Base-by-base conservation (phyloP, 805 yeast genomes). In the Metschnikowia chrysomelidarum region DNA sequence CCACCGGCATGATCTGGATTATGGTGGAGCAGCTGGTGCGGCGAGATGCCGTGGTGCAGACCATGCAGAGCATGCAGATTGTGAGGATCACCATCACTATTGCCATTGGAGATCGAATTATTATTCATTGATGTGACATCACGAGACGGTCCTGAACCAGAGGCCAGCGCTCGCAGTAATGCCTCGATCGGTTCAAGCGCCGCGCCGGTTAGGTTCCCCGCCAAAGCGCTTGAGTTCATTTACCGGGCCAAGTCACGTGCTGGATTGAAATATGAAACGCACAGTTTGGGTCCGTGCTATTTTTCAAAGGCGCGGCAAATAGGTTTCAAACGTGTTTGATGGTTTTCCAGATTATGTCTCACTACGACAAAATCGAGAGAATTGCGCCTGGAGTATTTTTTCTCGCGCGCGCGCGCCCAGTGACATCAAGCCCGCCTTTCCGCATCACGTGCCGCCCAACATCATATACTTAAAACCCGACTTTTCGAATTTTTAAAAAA, bases 141-240 rank as follows among this genome's bases (percentile, higher is more conserved):
- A 6, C 46, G 38, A 7, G 49, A 26, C 11, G 45, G 18, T 5
- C 31, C 34, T 9, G 38, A 19, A 3, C 32, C 37, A 8, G 38
- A 35, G 5, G 33, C 33, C 40, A 19, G 43, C 13, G 41, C 28
- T 12, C 49, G 43, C 40, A 35, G 39, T 24, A 45, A 32, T 7
- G 43, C 45, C 27, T 43, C 47, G 26, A 45, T 37, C 8, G 47
- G 47, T 21, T 44, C 47, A 22, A 45, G 42, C 19, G 43, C 27
- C 14, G 42, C 19, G 30, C 34, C 41, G 22, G 43, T 24, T 11
- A 45, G 45, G 29, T 30, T 41, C 14, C 35, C 36, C 21, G 39
- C 39, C 33, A 44, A 36, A 23, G 42, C 41, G 25, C 39, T 38
- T 33, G 49, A 25, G 34, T 44, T 44, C 49, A 44, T 44, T 19